These are phyloP conservation scores for Aureobasidium subglaciale DNA, from an alignment of 2,329 filamentous ascomycete species.

Conservation along the genomic window DNA sequence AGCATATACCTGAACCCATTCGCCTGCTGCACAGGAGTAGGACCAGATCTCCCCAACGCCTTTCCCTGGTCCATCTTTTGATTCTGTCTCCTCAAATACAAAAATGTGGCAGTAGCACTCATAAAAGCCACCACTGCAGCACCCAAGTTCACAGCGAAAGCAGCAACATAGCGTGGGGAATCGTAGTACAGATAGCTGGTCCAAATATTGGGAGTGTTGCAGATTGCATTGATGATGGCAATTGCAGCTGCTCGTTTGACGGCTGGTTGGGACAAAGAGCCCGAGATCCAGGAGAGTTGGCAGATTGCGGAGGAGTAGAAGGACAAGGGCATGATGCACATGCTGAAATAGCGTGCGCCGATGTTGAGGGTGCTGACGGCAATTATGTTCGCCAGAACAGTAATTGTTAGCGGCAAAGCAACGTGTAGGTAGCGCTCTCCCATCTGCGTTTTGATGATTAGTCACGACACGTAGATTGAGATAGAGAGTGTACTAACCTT, in stretches of 20 bases:
- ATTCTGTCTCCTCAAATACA: slow-evolving; percentile 6
- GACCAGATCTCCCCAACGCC: not conserved
- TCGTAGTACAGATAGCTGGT: slow-evolving; percentile 42
- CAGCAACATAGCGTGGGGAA: slow-evolving; percentile 8
- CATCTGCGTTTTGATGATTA: slow-evolving; percentile 19
- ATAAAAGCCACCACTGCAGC: not conserved
- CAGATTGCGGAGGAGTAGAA: slow-evolving; percentile 58
- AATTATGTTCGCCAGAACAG: slow-evolving; percentile 27
- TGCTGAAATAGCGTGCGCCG: slow-evolving; percentile 28
- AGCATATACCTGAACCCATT: not conserved
- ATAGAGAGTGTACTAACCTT: slow-evolving; percentile 10
- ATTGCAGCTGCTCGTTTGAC: slow-evolving; percentile 50
- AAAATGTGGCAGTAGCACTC: slow-evolving; percentile 1
- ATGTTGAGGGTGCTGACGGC: slow-evolving; percentile 24
- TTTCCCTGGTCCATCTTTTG: slow-evolving; percentile 1
- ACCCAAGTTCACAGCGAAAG: slow-evolving; percentile 2
- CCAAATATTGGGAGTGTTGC: slow-evolving; percentile 48
- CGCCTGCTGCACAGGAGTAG: slow-evolving; percentile 2
- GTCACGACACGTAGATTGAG: too few species aligned
- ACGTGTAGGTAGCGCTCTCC: slow-evolving; percentile 37
- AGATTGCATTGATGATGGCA: slow-evolving; percentile 50
- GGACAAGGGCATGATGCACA: slow-evolving; percentile 32
- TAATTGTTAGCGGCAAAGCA: slow-evolving; percentile 24
- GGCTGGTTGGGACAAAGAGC: slow-evolving; percentile 44
- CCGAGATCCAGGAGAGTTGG: slow-evolving; percentile 48